These are phyloP conservation scores for Senna tora DNA, from an alignment of 306 rosid genomes.

Conservation along the genomic window DNA sequence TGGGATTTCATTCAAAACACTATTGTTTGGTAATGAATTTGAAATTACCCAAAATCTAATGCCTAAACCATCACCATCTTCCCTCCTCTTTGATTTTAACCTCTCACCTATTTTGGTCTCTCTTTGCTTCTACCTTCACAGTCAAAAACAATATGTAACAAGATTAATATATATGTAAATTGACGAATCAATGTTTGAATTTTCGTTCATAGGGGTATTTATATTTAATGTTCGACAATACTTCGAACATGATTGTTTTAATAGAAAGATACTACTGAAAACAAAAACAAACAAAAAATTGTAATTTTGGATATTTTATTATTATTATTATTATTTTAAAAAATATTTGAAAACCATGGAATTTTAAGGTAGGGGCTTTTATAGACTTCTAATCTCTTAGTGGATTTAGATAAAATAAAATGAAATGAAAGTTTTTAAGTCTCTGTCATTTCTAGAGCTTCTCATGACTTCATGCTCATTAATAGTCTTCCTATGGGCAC, in stretches of 20 bases:
- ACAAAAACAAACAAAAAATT: no score
- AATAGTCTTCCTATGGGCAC: not conserved
- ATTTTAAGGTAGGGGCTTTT: not conserved
- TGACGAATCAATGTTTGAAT: no score
- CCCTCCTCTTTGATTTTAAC: constrained; percentile 27
- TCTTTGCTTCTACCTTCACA: constrained; percentile 2
- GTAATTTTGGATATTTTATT: no score
- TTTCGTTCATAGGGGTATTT: no score
- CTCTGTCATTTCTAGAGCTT: not conserved
- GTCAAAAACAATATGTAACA: not conserved
- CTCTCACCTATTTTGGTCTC: constrained; percentile 22
- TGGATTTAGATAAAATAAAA: no score
- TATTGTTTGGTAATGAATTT: constrained; percentile 33
- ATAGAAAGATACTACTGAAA: no score
- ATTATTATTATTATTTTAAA: no score
- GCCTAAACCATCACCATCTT: not conserved
- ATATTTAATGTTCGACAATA: no score
- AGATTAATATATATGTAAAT: no score
- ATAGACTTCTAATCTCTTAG: not conserved
- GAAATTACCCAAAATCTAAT: not conserved
- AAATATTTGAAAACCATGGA: no score
- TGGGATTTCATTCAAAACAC: not conserved
- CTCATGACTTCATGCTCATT: not conserved
- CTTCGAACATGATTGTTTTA: no score
- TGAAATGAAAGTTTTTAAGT: not conserved